Evolutionary conservation across 2,329 filamentous ascomycete genomes (phyloP).

Genomic region (Ophiostoma fasciatum): DNA sequence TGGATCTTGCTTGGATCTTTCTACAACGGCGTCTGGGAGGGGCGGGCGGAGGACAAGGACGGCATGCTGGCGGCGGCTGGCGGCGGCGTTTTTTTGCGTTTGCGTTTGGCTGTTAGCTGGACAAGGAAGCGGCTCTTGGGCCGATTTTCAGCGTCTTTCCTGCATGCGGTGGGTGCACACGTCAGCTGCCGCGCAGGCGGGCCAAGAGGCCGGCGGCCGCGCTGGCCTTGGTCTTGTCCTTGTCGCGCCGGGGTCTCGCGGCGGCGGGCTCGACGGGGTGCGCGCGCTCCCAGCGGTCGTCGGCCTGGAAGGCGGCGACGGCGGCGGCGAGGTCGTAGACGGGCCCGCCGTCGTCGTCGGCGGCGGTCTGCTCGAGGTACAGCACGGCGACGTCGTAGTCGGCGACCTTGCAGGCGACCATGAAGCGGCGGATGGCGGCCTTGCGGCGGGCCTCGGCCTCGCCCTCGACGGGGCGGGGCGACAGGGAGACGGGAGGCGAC

Average conservation of each 20-base stretch:
- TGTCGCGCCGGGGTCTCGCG: too few species aligned
- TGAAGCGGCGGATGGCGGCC: slow-evolving; percentile 57
- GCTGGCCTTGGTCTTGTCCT: slow-evolving; percentile 16
- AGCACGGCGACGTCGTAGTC: slow-evolving; percentile 64
- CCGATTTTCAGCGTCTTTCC: too few species aligned
- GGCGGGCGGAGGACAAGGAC: too few species aligned
- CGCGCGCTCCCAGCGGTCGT: slow-evolving; percentile 61
- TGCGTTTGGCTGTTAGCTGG: too few species aligned
- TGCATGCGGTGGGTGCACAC: too few species aligned
- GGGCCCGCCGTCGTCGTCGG: background rate
- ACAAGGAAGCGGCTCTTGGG: too few species aligned
- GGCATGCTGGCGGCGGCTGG: too few species aligned
- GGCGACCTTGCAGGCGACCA: slow-evolving; percentile 62
- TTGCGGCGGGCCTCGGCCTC: slow-evolving; percentile 62
- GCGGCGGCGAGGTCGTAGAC: slow-evolving; percentile 50
- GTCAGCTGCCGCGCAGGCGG: too few species aligned
- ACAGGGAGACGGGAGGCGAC: slow-evolving; percentile 25
- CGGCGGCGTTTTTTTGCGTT: too few species aligned
- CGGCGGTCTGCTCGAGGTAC: slow-evolving; percentile 42
- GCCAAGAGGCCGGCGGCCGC: slow-evolving; percentile 14
- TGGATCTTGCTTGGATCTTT: too few species aligned
- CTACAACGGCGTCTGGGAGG: too few species aligned
- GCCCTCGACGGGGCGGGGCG: slow-evolving; percentile 54
- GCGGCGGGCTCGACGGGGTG: slow-evolving; percentile 36
- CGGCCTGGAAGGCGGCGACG: slow-evolving; percentile 48